Evolutionary conservation across 140 eudicot genomes (phyloP).

Genomic region (Stevia rebaudiana): DNA sequence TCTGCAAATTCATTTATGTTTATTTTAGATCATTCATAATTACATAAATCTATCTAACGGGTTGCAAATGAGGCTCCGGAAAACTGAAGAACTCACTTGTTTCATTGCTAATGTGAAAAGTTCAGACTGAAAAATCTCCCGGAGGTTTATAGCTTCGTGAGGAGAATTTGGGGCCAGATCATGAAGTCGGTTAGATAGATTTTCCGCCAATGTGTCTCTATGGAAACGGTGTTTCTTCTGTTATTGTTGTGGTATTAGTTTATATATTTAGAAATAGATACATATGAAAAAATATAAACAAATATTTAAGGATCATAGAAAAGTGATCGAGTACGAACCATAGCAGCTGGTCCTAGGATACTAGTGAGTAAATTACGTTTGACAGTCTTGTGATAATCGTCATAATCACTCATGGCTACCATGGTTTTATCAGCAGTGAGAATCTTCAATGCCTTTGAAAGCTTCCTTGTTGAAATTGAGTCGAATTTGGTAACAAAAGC

Average conservation of each 20-base stretch:
- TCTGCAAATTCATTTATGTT: conserved; percentile 24
- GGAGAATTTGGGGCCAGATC: conserved; percentile 25
- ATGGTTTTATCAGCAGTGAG: conserved; percentile 66
- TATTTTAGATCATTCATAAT: not conserved
- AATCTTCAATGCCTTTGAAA: conserved; percentile 60
- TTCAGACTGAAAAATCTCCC: conserved; percentile 59
- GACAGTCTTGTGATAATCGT: conserved; percentile 57
- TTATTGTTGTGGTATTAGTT: not conserved
- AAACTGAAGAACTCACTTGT: conserved; percentile 41
- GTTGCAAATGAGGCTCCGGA: not conserved
- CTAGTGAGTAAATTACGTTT: conserved; percentile 51
- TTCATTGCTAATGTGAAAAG: conserved; percentile 58
- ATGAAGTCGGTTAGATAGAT: conserved; percentile 34
- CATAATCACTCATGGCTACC: conserved; percentile 78
- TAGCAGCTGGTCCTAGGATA: conserved; percentile 71
- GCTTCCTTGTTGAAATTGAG: conserved; percentile 77
- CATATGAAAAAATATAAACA: not conserved
- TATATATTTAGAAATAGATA: not conserved
- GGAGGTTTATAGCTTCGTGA: conserved; percentile 46
- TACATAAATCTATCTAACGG: no score
- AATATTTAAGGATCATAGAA: not conserved
- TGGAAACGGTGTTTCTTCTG: conserved; percentile 59
- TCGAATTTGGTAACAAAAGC: conserved; percentile 70
- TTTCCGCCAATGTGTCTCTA: conserved; percentile 50
- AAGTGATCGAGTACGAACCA: conserved; percentile 36